Evolutionary conservation across 1,139 yeast species (phyloP).

Genomic region (Lodderomyces jiufengensis): DNA sequence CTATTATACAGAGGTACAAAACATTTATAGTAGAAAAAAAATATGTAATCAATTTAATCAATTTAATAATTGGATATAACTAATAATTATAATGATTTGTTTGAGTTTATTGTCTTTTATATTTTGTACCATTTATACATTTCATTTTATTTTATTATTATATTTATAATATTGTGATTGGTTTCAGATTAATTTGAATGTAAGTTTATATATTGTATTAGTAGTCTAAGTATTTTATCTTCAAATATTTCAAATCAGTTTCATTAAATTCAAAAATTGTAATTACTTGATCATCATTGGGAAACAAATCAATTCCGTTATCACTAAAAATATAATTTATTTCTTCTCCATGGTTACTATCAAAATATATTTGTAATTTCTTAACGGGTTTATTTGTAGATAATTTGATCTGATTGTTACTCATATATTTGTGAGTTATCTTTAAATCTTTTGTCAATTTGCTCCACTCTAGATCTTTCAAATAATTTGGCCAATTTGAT

Average conservation of each 20-base stretch:
- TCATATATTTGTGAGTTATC: slow-evolving; percentile 10
- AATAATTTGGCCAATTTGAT: slow-evolving; percentile 54
- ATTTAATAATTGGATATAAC: too few relatives aligned
- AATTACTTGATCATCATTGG: slow-evolving; percentile 23
- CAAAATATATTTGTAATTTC: slow-evolving; percentile 39
- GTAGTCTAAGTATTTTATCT: slow-evolving; percentile 3
- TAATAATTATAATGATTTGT: too few relatives aligned
- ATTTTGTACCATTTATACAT: too few relatives aligned
- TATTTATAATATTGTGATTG: too few relatives aligned
- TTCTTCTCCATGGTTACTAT: slow-evolving; percentile 12
- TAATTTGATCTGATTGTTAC: slow-evolving; percentile 17
- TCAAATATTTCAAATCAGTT: slow-evolving; percentile 2
- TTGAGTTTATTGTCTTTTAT: too few relatives aligned
- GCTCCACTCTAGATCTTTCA: slow-evolving; percentile 38
- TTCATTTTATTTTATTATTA: background rate
- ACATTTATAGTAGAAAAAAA: too few relatives aligned
- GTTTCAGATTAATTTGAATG: too few relatives aligned
- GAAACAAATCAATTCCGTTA: slow-evolving; percentile 45
- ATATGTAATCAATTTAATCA: too few relatives aligned
- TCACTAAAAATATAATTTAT: slow-evolving; percentile 25
- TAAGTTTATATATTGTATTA: too few relatives aligned
- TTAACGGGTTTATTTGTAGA: slow-evolving; percentile 38
- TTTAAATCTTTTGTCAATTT: slow-evolving; percentile 13
- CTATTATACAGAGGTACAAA: too few relatives aligned
- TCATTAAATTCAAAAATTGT: slow-evolving; percentile 4